Conservation (phyloP, 495 filamentous ascomycete genomes). For the Hyphodiscus hymeniophilus region DNA sequence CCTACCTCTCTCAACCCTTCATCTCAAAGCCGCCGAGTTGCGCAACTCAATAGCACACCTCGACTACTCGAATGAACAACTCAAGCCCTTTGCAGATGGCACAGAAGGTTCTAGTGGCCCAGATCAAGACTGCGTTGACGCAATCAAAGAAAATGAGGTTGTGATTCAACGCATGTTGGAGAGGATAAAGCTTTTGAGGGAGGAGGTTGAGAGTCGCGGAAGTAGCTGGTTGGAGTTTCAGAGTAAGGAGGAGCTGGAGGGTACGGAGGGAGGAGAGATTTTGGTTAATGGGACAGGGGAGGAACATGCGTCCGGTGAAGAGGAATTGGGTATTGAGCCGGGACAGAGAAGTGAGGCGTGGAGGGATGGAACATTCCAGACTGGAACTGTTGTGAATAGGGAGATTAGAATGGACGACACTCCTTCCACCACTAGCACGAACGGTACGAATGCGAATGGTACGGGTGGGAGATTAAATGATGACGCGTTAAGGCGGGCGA, state of each 20-base stretch:
- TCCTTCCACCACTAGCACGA: neutral
- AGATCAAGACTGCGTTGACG: constrained; percentile 59
- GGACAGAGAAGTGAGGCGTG: constrained; percentile 27
- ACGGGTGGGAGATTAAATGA: constrained; percentile 33
- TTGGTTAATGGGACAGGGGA: constrained; percentile 19
- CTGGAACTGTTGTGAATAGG: constrained; percentile 35
- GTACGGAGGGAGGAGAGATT: constrained; percentile 26
- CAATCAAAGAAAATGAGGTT: constrained; percentile 65
- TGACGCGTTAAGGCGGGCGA: constrained; percentile 35
- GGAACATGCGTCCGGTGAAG: constrained; percentile 5
- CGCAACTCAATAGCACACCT: constrained; percentile 79
- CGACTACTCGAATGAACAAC: constrained; percentile 65
- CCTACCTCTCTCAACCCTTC: constrained; percentile 62
- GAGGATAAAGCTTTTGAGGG: constrained; percentile 57
- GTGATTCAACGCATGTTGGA: constrained; percentile 68
- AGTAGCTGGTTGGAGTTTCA: constrained; percentile 54
- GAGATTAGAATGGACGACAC: constrained; percentile 28
- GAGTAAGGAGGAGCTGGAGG: constrained; percentile 7
- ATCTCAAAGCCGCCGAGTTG: constrained; percentile 74
- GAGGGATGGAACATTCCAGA: constrained; percentile 48
- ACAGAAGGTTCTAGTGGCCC: constrained; percentile 36
- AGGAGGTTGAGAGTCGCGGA: constrained; percentile 70
- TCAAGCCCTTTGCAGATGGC: constrained; percentile 48
- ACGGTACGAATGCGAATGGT: constrained; percentile 3
- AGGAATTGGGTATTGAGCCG: constrained; percentile 8